Base-by-base conservation (phyloP, 768 basidiomycete genomes). In the Mycena chlorophos region DNA sequence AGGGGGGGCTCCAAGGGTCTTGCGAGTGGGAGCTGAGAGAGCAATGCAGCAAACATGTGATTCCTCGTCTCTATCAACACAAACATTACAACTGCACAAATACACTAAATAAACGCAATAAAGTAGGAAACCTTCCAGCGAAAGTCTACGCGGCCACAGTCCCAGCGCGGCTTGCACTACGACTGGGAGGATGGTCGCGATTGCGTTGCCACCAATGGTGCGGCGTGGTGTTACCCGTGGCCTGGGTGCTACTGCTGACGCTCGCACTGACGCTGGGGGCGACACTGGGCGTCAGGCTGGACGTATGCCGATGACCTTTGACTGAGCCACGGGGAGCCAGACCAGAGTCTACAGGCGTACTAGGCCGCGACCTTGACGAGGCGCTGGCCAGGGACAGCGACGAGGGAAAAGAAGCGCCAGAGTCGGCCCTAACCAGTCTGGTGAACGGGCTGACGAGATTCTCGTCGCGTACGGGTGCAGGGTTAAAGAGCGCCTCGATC, bases 401-500 rank as follows among this genome's bases (percentile, higher is more conserved):
- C 19, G 52, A 60, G 0, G 48, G 48, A 37, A 38, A 39, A 1
- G 54, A 46, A 12, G 29, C 3, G 19, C 50, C 58, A 25, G 51
- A 37, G 14, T 61, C 60, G 20, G 48, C 38, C 38, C 27, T 53
- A 30, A 57, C 49, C 23, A 61, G 49, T 43, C 27, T 46, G 8
- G 77, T 78, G 58, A 81, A 79, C 12, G 78, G 79, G 37, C 68
- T 72, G 55, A 76, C 72, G 30, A 69, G 65, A 17, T 63, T 61
- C 59, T 62, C 65, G 34, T 77, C 74, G 1, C 72, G 73, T 6
- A 80, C 80, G 2, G 75, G 78, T 2, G 77, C 77, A 2, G 90
- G 89, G 62, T 92, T 92, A 66, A 92, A 92, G 25, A 92, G 67
- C 5, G 87, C 84, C 54, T 92, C 90, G 64, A 91, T 91, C 31